Conservation (phyloP, 2,329 filamentous ascomycete species). For the Calonectria fujianensis region DNA sequence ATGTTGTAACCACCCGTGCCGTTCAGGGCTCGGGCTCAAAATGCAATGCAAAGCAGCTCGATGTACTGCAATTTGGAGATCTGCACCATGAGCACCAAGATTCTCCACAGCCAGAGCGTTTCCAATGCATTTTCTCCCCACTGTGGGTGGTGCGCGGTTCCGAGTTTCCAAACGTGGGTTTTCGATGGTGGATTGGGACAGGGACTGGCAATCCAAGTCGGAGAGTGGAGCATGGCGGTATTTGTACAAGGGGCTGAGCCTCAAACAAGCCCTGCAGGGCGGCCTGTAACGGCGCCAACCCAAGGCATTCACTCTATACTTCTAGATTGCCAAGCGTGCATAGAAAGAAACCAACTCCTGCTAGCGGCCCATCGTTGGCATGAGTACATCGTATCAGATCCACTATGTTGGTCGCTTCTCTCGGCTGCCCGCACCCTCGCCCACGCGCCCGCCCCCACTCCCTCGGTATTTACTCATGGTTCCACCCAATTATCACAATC, state of each 20-base stretch:
- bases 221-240: not conserved
- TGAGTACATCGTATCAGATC: not conserved
- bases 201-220: not conserved
- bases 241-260: not conserved
- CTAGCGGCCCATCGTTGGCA: not conserved
- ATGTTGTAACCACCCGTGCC: not conserved
- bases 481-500: not conserved
- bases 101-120: not conserved
- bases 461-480: not conserved
- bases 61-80: not conserved
- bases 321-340: not conserved
- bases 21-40: not conserved
- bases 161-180: not conserved
- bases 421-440: slow-evolving; percentile 5
- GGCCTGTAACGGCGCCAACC: not conserved
- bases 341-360: not conserved
- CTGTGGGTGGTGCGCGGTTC: not conserved
- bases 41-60: slow-evolving; percentile 2
- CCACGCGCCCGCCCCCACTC: slow-evolving; percentile 9
- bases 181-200: not conserved
- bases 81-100: not conserved
- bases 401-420: not conserved
- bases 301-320: not conserved
- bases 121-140: not conserved
- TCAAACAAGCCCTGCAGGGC: not conserved